Base-by-base conservation (phyloP, 2,329 filamentous ascomycete genomes). In the Fusarium fujikuroi region DNA sequence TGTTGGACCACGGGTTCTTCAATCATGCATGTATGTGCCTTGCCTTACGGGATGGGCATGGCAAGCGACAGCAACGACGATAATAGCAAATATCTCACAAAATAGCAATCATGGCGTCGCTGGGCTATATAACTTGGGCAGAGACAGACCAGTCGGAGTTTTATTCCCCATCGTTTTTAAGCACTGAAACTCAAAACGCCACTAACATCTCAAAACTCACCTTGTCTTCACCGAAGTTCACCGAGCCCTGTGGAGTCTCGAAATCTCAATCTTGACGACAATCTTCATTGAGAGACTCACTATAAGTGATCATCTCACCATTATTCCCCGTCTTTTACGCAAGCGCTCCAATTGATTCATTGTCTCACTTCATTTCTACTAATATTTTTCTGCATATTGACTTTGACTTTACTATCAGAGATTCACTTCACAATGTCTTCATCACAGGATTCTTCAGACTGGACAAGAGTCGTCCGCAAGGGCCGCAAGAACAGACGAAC, bases 401-500 rank as follows among this genome's bases (percentile, higher is more conserved):
- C 40, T 30, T 28, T n/a, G 15, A 4, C 14, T 25, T 57, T 4
- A 5, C 9, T 6, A 9, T n/a, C 39, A 36, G 28, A 8, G 15
- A 7, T 18, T 50, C 25, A 21, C 36, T 36, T 28, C 43, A 50
- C 12, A 43, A 77, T 77, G 73, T 49, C 73, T 39, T 58, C 67
- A 37, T 54, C 56, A 23, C 42, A 63, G 57, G 58, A 56, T n/a
- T 14, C 59, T 15, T 60, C 71, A 46, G 76, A 76, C 60, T 79
- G 78, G 78, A 78, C 73, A 21, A 68, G 75, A 37, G 76, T 80
- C 39, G 72, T 72, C 6, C 73, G 76, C 61, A 79, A 74, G 43
- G 74, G 70, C 21, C 74, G 71, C 46, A 74, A 72, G 58, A 54
- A 63, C 43, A 65, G 69, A 49, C 46, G 52, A 43, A 47, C 42